These are phyloP conservation scores for Sungouiozyma ichnusensis DNA, from an alignment of 805 yeast species.

Conservation along the genomic window DNA sequence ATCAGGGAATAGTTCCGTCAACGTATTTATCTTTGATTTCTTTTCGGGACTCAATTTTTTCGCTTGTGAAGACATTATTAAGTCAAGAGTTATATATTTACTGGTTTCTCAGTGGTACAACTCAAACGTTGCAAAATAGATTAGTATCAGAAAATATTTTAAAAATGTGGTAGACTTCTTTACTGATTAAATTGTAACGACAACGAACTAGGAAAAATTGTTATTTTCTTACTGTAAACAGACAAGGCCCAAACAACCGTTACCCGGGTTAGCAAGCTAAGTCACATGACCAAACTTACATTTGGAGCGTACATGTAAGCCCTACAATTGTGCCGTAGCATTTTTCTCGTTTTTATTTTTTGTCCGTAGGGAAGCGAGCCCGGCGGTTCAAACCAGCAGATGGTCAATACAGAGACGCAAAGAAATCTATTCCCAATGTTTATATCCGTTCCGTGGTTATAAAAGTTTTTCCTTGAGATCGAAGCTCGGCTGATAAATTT, in stretches of 20 bases:
- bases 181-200: neutral
- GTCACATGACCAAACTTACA: neutral
- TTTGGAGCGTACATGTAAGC: too few species aligned
- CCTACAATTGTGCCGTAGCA: too few species aligned
- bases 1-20: constrained; percentile 83
- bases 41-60: constrained; percentile 21
- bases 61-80: constrained; percentile 1
- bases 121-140: too few species aligned
- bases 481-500: too few species aligned
- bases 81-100: neutral
- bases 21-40: constrained; percentile 37
- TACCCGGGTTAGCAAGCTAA: neutral
- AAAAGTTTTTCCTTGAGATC: too few species aligned
- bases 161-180: neutral
- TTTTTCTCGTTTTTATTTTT: too few species aligned
- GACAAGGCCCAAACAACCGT: neutral
- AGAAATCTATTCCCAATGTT: too few species aligned
- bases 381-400: too few species aligned
- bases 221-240: neutral
- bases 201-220: neutral
- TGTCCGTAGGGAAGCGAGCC: too few species aligned
- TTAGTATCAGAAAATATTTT: too few species aligned
- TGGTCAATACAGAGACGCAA: too few species aligned
- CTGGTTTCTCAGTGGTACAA: neutral
- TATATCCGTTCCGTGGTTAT: too few species aligned